Conservation (phyloP, 2,329 filamentous ascomycete genomes). For the Cyanodermella asteris region DNA sequence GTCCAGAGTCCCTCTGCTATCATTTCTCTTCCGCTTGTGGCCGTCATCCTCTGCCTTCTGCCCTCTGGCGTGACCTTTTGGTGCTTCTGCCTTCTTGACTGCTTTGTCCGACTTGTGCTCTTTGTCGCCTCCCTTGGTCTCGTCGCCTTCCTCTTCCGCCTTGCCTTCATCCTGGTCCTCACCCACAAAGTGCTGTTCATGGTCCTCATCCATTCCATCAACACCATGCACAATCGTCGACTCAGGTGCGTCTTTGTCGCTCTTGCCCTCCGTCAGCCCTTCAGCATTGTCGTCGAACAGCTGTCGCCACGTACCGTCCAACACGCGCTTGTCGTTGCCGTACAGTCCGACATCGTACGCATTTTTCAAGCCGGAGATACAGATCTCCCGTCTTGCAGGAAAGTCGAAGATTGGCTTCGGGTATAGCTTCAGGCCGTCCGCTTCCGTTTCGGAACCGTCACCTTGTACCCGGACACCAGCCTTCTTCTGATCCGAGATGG, state of each 20-base stretch:
- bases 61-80: no score
- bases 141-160: slow-evolving; percentile 6
- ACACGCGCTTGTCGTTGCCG: slow-evolving; percentile 38
- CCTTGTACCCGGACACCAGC: slow-evolving; percentile 42
- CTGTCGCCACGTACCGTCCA: slow-evolving; percentile 36
- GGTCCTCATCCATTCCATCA: slow-evolving; percentile 1
- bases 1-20: no score
- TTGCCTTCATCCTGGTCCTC: slow-evolving; percentile 7
- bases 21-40: no score
- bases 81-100: no score
- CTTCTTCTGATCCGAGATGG: slow-evolving; percentile 43
- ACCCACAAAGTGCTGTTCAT: slow-evolving; percentile 4
- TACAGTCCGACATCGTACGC: slow-evolving; percentile 44
- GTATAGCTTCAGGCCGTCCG: slow-evolving; percentile 30
- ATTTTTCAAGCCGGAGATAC: slow-evolving; percentile 46
- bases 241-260: slow-evolving; percentile 1
- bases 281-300: slow-evolving; percentile 25
- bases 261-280: slow-evolving; percentile 16
- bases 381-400: slow-evolving; percentile 34
- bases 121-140: slow-evolving; percentile 5
- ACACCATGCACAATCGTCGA: slow-evolving; percentile 1
- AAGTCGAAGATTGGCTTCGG: slow-evolving; percentile 67
- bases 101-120: no score
- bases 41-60: no score
- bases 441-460: slow-evolving; percentile 23